Conservation (phyloP, 2,329 filamentous ascomycete genomes). For the Teratosphaeria zuluensis region DNA sequence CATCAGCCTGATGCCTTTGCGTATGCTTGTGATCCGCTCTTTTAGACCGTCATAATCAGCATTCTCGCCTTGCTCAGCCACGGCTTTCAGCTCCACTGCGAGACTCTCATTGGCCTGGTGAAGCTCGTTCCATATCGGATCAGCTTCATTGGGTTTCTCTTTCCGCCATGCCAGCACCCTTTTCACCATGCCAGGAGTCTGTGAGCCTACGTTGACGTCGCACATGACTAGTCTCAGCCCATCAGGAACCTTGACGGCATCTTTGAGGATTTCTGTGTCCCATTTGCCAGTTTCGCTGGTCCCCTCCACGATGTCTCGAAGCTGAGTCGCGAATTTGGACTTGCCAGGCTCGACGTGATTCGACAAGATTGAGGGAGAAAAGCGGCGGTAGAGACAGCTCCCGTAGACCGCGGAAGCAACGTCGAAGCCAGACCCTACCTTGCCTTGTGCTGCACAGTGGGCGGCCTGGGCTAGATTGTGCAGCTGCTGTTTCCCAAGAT, state of each 20-base stretch:
- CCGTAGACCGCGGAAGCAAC: slow-evolving; percentile 89
- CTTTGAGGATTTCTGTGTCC: slow-evolving; percentile 70
- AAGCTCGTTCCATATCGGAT: slow-evolving; percentile 62
- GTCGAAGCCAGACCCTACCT: slow-evolving; percentile 92
- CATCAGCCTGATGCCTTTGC: slow-evolving; percentile 64
- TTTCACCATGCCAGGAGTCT: slow-evolving; percentile 95
- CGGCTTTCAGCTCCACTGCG: slow-evolving; percentile 50
- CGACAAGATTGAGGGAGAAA: slow-evolving; percentile 67
- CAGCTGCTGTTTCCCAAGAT: slow-evolving; percentile 50
- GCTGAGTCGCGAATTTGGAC: slow-evolving; percentile 54
- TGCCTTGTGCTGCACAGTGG: slow-evolving; percentile 93
- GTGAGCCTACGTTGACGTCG: slow-evolving; percentile 86
- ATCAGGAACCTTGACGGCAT: slow-evolving; percentile 58
- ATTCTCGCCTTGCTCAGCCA: slow-evolving; percentile 40
- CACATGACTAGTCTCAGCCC: slow-evolving; percentile 81
- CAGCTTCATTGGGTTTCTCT: slow-evolving; percentile 53
- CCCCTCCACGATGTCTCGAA: slow-evolving; percentile 59
- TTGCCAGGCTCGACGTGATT: slow-evolving; percentile 56
- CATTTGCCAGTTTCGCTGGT: slow-evolving; percentile 39
- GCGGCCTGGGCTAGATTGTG: slow-evolving; percentile 92
- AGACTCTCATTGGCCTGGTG: slow-evolving; percentile 66
- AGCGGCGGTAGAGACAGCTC: slow-evolving; percentile 83
- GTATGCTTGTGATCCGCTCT: slow-evolving; percentile 41
- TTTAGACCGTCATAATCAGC: slow-evolving; percentile 44
- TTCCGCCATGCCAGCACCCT: slow-evolving; percentile 75